These are phyloP conservation scores for Miamiensis avidus DNA, from an alignment of 169 alveolate species.

Conservation along the genomic window DNA sequence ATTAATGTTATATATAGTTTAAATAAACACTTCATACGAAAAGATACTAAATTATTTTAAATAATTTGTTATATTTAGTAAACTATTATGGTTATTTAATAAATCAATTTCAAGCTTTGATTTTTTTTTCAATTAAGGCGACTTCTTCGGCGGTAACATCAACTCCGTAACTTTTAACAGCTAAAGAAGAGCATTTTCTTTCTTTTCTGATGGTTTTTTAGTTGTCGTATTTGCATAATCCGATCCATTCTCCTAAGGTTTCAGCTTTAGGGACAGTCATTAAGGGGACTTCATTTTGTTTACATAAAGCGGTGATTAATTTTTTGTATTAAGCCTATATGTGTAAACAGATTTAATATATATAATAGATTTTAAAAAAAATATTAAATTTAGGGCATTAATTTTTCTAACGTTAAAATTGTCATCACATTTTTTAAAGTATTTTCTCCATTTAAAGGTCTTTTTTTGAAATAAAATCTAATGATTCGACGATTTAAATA, in stretches of 20 bases:
- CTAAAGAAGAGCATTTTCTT: conserved; percentile 39
- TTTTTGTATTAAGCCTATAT: conserved; percentile 24
- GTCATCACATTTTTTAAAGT: too few species aligned
- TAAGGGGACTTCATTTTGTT: conserved; percentile 24
- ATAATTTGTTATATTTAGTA: too few species aligned
- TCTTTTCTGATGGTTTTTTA: conserved; percentile 22
- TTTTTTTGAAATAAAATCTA: too few species aligned
- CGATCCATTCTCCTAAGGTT: conserved; percentile 33
- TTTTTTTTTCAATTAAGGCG: conserved; percentile 10
- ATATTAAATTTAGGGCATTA: too few species aligned
- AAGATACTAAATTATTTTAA: too few species aligned
- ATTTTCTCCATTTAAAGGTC: too few species aligned
- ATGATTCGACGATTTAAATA: too few species aligned
- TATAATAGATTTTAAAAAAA: too few species aligned
- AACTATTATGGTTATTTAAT: too few species aligned
- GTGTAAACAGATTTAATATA: neutral
- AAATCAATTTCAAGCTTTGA: neutral
- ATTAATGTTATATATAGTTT: too few species aligned
- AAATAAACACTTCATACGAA: too few species aligned
- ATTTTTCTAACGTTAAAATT: too few species aligned
- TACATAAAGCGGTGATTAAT: conserved; percentile 30
- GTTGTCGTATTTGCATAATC: conserved; percentile 17
- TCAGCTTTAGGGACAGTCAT: conserved; percentile 27
- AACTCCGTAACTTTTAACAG: conserved; percentile 27
- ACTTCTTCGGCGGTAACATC: conserved; percentile 28